Conservation (phyloP, 2,329 filamentous ascomycete species). For the Fonsecaea monophora region DNA sequence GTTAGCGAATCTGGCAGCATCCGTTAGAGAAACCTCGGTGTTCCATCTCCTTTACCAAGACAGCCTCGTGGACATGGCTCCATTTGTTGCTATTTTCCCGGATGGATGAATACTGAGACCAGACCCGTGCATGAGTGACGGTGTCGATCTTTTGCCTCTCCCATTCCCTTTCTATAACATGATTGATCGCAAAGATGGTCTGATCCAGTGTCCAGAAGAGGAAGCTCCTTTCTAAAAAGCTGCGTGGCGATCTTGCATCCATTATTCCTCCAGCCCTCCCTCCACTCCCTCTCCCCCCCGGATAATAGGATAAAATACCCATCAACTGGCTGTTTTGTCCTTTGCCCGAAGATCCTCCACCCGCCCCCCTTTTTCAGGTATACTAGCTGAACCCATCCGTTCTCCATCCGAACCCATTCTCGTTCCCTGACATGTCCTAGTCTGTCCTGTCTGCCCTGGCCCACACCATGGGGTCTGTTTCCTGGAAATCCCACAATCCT, state of each 20-base stretch:
- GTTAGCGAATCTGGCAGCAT: background rate
- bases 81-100: slow-evolving; percentile 9
- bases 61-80: background rate
- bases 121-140: too few relatives aligned
- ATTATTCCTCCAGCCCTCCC: background rate
- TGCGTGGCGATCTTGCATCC: background rate
- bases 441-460: background rate
- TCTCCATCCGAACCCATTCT: background rate
- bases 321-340: background rate
- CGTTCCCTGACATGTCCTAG: too few relatives aligned
- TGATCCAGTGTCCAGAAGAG: slow-evolving; percentile 3
- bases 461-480: background rate
- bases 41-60: background rate
- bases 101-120: background rate
- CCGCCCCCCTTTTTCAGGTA: background rate
- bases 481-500: slow-evolving; percentile 2
- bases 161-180: slow-evolving; percentile 7
- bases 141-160: background rate
- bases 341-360: slow-evolving; percentile 6
- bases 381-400: background rate
- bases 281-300: background rate
- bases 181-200: background rate
- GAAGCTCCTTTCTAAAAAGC: background rate
- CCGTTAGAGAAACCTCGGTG: background rate
- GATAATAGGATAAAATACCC: slow-evolving; percentile 32